Conservation (phyloP, 179 eudicot species). For the Beta corolliflora region DNA sequence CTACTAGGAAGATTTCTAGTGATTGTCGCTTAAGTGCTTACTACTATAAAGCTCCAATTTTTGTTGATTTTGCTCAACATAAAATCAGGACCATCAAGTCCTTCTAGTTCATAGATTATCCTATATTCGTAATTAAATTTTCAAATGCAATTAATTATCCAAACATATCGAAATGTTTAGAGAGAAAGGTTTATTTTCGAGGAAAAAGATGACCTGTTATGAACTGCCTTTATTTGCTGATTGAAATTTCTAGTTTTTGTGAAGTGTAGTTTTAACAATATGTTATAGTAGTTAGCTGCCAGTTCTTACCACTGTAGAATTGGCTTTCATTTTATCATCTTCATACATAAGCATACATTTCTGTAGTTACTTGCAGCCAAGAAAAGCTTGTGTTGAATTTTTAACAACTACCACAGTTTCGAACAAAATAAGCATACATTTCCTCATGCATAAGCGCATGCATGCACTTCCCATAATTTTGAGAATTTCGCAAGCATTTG, state of each 20-base stretch:
- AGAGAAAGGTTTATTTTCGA: not conserved
- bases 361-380: not conserved
- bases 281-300: not conserved
- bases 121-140: not conserved
- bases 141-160: not conserved
- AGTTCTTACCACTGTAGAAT: not conserved
- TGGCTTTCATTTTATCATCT: not conserved
- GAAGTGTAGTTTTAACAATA: not conserved
- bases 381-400: not conserved
- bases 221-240: not conserved
- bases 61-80: not conserved
- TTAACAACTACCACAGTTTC: not conserved
- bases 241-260: not conserved
- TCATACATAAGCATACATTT: not conserved
- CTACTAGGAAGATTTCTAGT: not conserved
- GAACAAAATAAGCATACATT: no score
- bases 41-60: not conserved
- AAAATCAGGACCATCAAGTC: not conserved
- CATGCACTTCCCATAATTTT: not conserved
- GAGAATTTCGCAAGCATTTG: not conserved
- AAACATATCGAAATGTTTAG: not conserved
- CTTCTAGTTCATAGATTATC: not conserved
- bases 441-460: not conserved
- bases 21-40: no score
- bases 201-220: not conserved